Base-by-base conservation (phyloP, 2,329 filamentous ascomycete species). In the Cercospora berteroae region DNA sequence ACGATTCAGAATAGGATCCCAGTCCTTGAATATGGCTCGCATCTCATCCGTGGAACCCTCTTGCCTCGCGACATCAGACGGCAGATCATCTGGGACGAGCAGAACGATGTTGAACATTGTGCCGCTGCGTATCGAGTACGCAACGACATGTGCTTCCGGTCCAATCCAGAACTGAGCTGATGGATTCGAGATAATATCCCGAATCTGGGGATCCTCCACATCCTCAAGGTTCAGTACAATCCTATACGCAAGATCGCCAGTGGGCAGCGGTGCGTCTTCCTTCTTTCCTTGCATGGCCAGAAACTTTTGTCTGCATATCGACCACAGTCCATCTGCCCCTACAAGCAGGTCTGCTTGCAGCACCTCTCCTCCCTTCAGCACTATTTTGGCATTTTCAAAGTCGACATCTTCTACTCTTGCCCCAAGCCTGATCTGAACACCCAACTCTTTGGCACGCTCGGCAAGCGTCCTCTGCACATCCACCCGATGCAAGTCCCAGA, bases 61-160 rank as follows among this genome's bases (percentile, higher is more conserved):
- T 62, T 83, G 79, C 33, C 83, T 83, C 10, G 83, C 81, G 1
- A 88, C 84, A 1, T 82, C 82, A 1, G 80, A 76, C 0, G 87
- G 86, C 0, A 90, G 75, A 70, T 89, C 83, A 73, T 91, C 89
- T 0, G 89, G 89, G 9, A 86, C 84, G 1, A 90, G 78, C 1
- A 91, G 78, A 0, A 91, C 89, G 5, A 92, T 82, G 66, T 91
- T 91, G 70, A 86, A 89, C 80, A 88, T 83, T 0, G 80, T 79
- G 0, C 88, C 87, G 0, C 80, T 83, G 0, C 87, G 82, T 60
- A 91, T 74, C 0, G 86, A 86, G 75, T 91, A 91, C 0, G 83
- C 85, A 0, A 90, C 86, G 0, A 83, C 87, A 72, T 91, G 88
- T 1, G 85, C 81, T 0, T 81, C 81, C 0, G 88, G 86, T 0